Evolutionary conservation across 768 basidiomycete genomes (phyloP).

Genomic region (Auriculariales sp.): DNA sequence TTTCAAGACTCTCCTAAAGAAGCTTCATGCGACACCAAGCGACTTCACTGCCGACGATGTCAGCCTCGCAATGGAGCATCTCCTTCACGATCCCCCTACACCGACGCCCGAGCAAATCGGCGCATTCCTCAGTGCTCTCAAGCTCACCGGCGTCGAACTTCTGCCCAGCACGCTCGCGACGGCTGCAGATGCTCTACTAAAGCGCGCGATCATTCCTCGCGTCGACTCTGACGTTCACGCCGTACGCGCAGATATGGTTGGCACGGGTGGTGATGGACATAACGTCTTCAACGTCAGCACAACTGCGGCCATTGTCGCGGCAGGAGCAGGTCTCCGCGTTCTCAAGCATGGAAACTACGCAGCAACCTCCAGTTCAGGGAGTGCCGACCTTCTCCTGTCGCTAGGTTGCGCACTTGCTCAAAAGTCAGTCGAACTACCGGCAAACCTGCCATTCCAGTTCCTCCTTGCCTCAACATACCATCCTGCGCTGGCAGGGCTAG

Average conservation of each 20-base stretch:
- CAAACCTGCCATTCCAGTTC: slow-evolving; percentile 67
- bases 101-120: slow-evolving; percentile 67
- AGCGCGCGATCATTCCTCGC: slow-evolving; percentile 47
- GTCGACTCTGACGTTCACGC: slow-evolving; percentile 36
- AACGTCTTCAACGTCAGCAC: slow-evolving; percentile 97
- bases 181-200: slow-evolving; percentile 59
- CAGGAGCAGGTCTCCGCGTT: slow-evolving; percentile 85
- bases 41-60: slow-evolving; percentile 43
- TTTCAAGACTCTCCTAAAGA: slow-evolving; percentile 65
- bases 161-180: slow-evolving; percentile 64
- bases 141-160: slow-evolving; percentile 63
- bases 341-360: slow-evolving; percentile 91
- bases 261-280: slow-evolving; percentile 89
- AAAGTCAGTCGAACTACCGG: slow-evolving; percentile 39
- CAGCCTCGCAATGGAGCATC: slow-evolving; percentile 52
- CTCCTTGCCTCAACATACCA: slow-evolving; percentile 92
- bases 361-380: slow-evolving; percentile 87
- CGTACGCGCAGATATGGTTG: slow-evolving; percentile 57
- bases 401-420: slow-evolving; percentile 60
- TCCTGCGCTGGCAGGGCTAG: slow-evolving; percentile 66
- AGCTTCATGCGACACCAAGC: slow-evolving; percentile 32
- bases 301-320: slow-evolving; percentile 83
- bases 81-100: slow-evolving; percentile 45
- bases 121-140: slow-evolving; percentile 77
- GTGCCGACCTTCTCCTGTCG: slow-evolving; percentile 80